Evolutionary conservation across 192 early-diverging fungal species (phyloP), one percentile per base, ranked within the genome.

Genomic region (Coemansia sp.): DNA sequence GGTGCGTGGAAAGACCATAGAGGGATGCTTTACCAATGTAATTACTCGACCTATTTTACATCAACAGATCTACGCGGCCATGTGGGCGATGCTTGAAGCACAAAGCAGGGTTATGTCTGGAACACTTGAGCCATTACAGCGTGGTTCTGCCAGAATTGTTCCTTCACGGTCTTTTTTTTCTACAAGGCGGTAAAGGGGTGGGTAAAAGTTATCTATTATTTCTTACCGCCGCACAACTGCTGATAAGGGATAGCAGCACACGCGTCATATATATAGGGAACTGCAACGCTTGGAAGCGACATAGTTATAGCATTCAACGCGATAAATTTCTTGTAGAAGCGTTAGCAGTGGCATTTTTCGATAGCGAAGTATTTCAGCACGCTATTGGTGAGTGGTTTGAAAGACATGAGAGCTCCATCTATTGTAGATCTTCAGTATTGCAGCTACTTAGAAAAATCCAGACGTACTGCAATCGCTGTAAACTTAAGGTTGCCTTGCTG

Each of bases 141-240:
- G 36, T 20, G 57, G 39, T 53, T 20, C 14, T 5, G 2, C 21
- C 19, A 52, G 4, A 2, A 46, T 33, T 60, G 59, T 33, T 19
- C 1, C 29, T 11, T 25, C 57, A 32, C 56, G 46, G n/a, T 27
- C 36, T 30, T 31, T 17, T 50, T 50, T 46, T 67, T 22, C 24
- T 74, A 19, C 71, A 62, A 11, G 71, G 71, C 17, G 67, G 71
- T 56, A 74, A 67, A 36, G 71, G 71, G 19, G 66, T 74, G 29
- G 71, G 71, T 21, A 74, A 74, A 29, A 74, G 71, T 61, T 67
- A 59, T 25, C 50, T 74, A 1, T 2, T 74, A 61, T 33, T 59
- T n/a, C 60, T 63, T 7, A 54, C 57, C 20, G 71, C 71, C 14
- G 54, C 61, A 2, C 64, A 74, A 8, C 51, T 74, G 22, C 22